These are phyloP conservation scores for Manihot esculenta DNA, from an alignment of 441 rosid species.

Conservation along the genomic window DNA sequence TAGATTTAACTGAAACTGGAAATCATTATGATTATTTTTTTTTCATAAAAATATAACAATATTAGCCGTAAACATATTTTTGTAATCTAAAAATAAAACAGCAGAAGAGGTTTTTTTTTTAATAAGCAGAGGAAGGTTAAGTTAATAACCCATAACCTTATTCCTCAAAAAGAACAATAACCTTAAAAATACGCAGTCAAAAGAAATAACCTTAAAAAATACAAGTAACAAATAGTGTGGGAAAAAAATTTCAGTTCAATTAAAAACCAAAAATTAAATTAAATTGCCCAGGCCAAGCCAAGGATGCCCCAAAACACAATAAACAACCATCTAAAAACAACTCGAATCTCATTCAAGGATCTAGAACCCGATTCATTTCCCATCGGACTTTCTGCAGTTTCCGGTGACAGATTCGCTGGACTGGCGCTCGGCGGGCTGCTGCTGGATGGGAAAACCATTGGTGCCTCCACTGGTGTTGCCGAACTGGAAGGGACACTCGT, in stretches of 20 bases:
- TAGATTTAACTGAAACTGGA: too few species aligned
- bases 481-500: conserved; percentile 46
- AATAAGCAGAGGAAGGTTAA: too few species aligned
- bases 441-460: conserved; percentile 49
- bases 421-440: conserved; percentile 36
- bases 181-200: too few species aligned
- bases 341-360: conserved; percentile 28
- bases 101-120: too few species aligned
- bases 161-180: too few species aligned
- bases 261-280: background rate
- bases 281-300: conserved; percentile 20
- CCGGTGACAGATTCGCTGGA: conserved; percentile 35
- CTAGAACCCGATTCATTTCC: conserved; percentile 43
- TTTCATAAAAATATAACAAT: too few species aligned
- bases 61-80: too few species aligned
- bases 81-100: too few species aligned
- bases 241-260: background rate
- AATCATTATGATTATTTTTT: too few species aligned
- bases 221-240: background rate
- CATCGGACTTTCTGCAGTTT: conserved; percentile 27
- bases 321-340: conserved; percentile 26
- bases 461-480: conserved; percentile 45
- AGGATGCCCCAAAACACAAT: conserved; percentile 31
- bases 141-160: too few species aligned
- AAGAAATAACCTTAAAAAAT: too few species aligned